Percentiles rank a stretch among this genome's conserved stretches.
These are phyloP conservation scores for Recurvomyces mirabilis DNA, from an alignment of 495 filamentous ascomycete genomes.

Conservation along the genomic window DNA sequence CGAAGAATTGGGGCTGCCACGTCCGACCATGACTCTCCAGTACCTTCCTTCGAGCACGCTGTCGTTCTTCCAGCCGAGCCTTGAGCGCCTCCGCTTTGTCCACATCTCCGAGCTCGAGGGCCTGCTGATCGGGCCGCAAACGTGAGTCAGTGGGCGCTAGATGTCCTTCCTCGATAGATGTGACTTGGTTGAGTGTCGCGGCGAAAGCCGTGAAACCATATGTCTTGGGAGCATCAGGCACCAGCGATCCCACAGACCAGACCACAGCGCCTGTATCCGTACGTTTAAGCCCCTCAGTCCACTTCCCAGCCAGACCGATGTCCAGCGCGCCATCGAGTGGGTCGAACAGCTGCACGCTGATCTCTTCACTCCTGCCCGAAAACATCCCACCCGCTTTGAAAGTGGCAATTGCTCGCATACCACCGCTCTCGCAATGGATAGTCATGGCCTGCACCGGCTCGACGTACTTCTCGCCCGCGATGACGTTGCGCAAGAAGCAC, in stretches of 20 bases:
- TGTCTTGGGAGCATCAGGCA: slow-evolving; percentile 58
- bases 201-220: slow-evolving; percentile 87
- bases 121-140: slow-evolving; percentile 83
- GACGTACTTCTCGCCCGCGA: slow-evolving; percentile 95
- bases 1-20: slow-evolving; percentile 75
- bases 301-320: slow-evolving; percentile 62
- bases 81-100: slow-evolving; percentile 81
- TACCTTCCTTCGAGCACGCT: slow-evolving; percentile 61
- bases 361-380: slow-evolving; percentile 84
- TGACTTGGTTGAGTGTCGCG: slow-evolving; percentile 78
- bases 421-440: slow-evolving; percentile 67
- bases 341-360: slow-evolving; percentile 60
- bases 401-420: slow-evolving; percentile 65
- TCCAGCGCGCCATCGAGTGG: slow-evolving; percentile 48
- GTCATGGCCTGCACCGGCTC: slow-evolving; percentile 85
- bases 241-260: slow-evolving; percentile 67
- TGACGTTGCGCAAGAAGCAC: slow-evolving; percentile 86
- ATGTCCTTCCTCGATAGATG: slow-evolving; percentile 57
- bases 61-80: slow-evolving; percentile 66
- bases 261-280: slow-evolving; percentile 46
- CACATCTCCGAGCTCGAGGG: slow-evolving; percentile 68
- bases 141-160: slow-evolving; percentile 72
- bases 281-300: slow-evolving; percentile 61
- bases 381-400: slow-evolving; percentile 96
- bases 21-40: slow-evolving; percentile 61